These are phyloP conservation scores for Penicillium canescens DNA, from an alignment of 495 filamentous ascomycete species.

Conservation along the genomic window DNA sequence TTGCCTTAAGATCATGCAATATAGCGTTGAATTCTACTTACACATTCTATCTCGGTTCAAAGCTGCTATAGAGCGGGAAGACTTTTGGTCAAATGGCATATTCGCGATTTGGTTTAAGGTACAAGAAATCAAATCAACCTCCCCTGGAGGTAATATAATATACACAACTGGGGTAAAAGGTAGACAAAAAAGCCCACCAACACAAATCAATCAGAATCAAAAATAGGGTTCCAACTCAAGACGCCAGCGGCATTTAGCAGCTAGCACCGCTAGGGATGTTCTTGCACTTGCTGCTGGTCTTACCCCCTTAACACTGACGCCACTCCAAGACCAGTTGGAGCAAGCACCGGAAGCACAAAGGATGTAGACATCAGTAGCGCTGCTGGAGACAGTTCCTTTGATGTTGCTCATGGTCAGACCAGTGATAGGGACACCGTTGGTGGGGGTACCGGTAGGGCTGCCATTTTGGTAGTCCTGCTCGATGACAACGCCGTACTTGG, in stretches of 20 bases:
- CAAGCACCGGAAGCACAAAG: conserved; percentile 50
- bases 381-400: conserved; percentile 37
- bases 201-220: no score
- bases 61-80: no score
- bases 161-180: no score
- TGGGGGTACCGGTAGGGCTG: conserved; percentile 43
- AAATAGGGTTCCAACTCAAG: no score
- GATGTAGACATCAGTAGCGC: conserved; percentile 45
- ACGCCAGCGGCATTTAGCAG: background rate
- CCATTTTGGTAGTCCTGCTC: conserved; percentile 54
- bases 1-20: no score
- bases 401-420: conserved; percentile 42
- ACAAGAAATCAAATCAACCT: no score
- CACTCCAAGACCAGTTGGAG: conserved; percentile 40
- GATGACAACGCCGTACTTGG: conserved; percentile 48
- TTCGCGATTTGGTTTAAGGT: no score
- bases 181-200: no score
- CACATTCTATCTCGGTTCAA: no score
- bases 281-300: conserved; percentile 41
- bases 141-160: no score
- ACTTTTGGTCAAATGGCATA: no score
- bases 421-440: conserved; percentile 43
- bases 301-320: conserved; percentile 41
- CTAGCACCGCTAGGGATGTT: conserved; percentile 27
- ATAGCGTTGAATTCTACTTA: no score